Evolutionary conservation across 345 rosid species (phyloP).

Genomic region (Erucastrum elatum): DNA sequence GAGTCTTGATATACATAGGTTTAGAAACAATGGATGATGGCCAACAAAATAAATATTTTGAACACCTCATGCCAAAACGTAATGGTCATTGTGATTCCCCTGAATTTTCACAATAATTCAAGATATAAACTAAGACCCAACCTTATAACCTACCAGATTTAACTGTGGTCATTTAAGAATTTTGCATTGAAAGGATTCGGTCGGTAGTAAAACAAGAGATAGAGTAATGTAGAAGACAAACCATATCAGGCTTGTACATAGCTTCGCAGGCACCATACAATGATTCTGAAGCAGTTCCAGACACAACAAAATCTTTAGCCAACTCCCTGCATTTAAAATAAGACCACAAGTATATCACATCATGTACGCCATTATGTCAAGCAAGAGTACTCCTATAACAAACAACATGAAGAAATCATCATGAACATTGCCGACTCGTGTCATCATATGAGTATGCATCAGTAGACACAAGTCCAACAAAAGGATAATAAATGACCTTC

Average conservation of each 20-base stretch:
- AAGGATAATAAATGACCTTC: not conserved
- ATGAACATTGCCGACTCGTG: not conserved
- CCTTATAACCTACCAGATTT: not conserved
- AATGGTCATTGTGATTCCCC: not conserved
- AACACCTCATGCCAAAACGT: not conserved
- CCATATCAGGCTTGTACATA: constrained; percentile 93
- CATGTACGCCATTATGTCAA: not conserved
- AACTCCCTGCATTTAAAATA: constrained; percentile 60
- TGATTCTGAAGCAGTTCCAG: constrained; percentile 93
- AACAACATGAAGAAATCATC: not conserved
- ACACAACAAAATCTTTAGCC: constrained; percentile 94
- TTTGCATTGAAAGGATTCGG: not conserved
- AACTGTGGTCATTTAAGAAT: not conserved
- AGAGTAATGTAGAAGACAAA: constrained; percentile 48
- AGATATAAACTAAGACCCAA: not conserved
- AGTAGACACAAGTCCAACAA: constrained; percentile 3
- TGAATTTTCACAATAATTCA: no score
- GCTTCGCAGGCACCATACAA: constrained; percentile 97
- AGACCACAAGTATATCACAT: constrained; percentile 8
- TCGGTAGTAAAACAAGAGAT: not conserved
- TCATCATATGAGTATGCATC: not conserved
- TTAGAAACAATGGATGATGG: not conserved
- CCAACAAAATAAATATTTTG: not conserved
- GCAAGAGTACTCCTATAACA: not conserved
- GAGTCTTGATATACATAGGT: not conserved